phyloP scores from a whole-genome alignment of 108 stramenopile species.

The Cyclotella cryptica region DNA sequence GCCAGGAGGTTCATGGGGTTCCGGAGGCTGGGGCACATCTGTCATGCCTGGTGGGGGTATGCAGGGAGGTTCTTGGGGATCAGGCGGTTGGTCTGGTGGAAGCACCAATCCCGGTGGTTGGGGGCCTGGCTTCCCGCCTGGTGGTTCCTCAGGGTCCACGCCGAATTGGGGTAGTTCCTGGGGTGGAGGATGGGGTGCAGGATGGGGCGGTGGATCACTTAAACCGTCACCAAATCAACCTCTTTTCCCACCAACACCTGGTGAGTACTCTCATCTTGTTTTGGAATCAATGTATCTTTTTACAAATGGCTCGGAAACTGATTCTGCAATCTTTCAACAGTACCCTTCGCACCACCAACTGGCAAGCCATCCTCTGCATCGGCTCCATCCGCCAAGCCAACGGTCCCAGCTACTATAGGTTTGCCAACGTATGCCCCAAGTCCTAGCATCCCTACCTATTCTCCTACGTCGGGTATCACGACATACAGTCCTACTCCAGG shows the following conservation, averaged over 20 bases:
- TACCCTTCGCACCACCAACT: neutral
- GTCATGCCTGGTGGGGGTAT: neutral
- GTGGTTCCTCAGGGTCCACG: no score
- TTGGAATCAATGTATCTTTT: neutral
- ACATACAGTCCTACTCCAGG: neutral
- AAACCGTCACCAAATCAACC: neutral
- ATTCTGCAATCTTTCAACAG: neutral
- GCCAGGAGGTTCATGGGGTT: constrained; percentile 14
- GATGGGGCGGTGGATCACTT: neutral
- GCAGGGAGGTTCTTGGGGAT: constrained; percentile 14
- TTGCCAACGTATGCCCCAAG: neutral
- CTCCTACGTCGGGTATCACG: neutral
- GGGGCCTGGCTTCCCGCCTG: no score
- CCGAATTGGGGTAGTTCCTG: neutral
- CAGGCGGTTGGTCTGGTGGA: neutral
- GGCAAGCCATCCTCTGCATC: neutral
- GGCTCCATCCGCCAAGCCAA: neutral
- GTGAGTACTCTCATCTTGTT: neutral
- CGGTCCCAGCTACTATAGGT: no score
- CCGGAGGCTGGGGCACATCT: neutral
- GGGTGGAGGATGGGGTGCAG: constrained; percentile 8
- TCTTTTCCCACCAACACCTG: constrained; percentile 6
- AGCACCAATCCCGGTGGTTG: no score
- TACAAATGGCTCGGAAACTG: no score
- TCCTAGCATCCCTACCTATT: neutral